Evolutionary conservation across 495 filamentous ascomycete species (phyloP).

Genomic region (Cercophora newfieldiana): DNA sequence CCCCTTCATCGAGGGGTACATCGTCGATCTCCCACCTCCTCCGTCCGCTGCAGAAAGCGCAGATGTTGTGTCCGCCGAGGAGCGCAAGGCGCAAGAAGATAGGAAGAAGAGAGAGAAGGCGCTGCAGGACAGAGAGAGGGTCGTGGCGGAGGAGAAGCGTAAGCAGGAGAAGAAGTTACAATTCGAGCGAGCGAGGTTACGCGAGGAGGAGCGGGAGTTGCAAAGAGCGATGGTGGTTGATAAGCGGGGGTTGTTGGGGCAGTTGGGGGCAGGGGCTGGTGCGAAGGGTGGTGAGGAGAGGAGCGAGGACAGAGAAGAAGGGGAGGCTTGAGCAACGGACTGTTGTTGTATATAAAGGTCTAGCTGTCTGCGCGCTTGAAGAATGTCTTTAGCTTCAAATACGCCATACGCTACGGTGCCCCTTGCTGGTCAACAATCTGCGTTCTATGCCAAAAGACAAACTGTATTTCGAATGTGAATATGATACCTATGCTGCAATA

Average conservation of each 20-base stretch:
- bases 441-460: no score
- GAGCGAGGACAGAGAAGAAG: background rate
- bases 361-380: no score
- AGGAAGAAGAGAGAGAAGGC: conserved; percentile 71
- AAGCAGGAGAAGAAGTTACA: conserved; percentile 64
- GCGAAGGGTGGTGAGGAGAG: background rate
- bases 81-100: conserved; percentile 58
- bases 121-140: conserved; percentile 69
- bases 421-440: no score
- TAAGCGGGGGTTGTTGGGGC: conserved; percentile 68
- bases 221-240: conserved; percentile 74
- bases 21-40: conserved; percentile 68
- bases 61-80: conserved; percentile 58
- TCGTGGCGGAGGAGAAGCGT: conserved; percentile 73
- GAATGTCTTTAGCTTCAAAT: no score
- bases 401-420: no score
- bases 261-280: conserved; percentile 43
- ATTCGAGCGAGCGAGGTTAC: conserved; percentile 64
- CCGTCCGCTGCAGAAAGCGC: conserved; percentile 56
- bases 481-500: no score
- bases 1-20: conserved; percentile 71
- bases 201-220: conserved; percentile 77
- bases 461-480: no score
- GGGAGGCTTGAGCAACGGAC: background rate
- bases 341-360: background rate